Evolutionary conservation across 2,329 filamentous ascomycete genomes (phyloP), one percentile per base, ranked within the genome.

Genomic region (Fulvia fulva): DNA sequence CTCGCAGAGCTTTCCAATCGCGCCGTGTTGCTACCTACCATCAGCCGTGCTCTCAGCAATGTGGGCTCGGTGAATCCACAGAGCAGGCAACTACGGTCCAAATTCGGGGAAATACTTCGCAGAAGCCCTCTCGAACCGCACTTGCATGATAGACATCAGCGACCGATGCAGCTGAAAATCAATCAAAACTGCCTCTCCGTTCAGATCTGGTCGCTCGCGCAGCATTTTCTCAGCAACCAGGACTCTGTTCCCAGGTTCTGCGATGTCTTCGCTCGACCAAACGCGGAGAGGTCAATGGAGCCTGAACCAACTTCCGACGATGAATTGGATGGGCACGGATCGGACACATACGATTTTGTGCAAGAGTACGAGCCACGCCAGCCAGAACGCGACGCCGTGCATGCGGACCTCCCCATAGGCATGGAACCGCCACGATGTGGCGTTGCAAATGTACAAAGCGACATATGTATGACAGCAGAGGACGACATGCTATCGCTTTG

Each of bases 21-120:
- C 58, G 68, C 72, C 19, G 65, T 71, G 14, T 67, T 77, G 19
- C 23, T 74, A n/a, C 75, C 76, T 4, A 75, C 70, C 0, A 68
- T 79, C 44, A 67, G 63, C 37, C 71, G 72, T 41, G 76, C 75
- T 12, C 30, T 70, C 5, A 53, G 28, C 23, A 54, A 57, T 16
- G 47, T 65, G 23, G 56, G 57, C 26, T 50, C 22, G 44, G 30
- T 23, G 22, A 49, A 59, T 16, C 59, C 63, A 16, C 56, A 50
- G 23, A 55, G 53, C 44, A 16, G 22, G 22, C 25, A 47, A 5
- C 41, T 64, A 47, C 19, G 47, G 22, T 45, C 22, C 44, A 66
- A 66, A 32, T 21, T 64, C 25, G n/a, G 22, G n/a, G 63, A 61
- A 43, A 26, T 67, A 21, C 44, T 30, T 7, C 57, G 53, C 43